phyloP scores from a whole-genome alignment of 2,329 filamentous ascomycete genomes.

The Fusarium staphyleae region DNA sequence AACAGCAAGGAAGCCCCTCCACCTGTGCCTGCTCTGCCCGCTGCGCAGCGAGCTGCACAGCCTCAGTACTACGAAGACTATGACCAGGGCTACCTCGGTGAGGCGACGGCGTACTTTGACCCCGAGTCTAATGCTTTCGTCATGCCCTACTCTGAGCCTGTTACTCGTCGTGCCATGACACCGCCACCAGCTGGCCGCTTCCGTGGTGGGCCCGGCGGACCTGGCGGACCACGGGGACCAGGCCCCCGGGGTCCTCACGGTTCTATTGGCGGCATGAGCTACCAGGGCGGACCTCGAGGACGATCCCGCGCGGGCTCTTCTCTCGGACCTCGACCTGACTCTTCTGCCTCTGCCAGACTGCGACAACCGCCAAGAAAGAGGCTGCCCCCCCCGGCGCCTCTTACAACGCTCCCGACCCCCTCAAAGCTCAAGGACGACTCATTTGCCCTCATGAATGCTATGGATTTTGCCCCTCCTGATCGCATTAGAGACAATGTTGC shows the following conservation, averaged over 20 bases:
- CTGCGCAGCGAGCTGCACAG: conserved; percentile 35
- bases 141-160: conserved; percentile 83
- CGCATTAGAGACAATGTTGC: conserved; percentile 70
- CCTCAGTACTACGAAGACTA: conserved; percentile 77
- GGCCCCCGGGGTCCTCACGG: conserved; percentile 53
- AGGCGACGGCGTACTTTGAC: conserved; percentile 70
- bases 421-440: conserved; percentile 83
- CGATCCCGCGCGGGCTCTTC: conserved; percentile 62
- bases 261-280: conserved; percentile 58
- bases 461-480: conserved; percentile 87
- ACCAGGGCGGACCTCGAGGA: conserved; percentile 57
- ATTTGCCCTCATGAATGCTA: conserved; percentile 70
- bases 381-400: conserved; percentile 72
- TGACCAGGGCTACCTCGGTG: conserved; percentile 72
- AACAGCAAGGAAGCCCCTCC: conserved; percentile 67
- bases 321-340: conserved; percentile 65
- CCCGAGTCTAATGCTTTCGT: conserved; percentile 74
- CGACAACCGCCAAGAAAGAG: conserved; percentile 54
- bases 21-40: conserved; percentile 50
- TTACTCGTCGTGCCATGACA: conserved; percentile 92
- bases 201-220: conserved; percentile 46
- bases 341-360: conserved; percentile 64
- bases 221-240: conserved; percentile 39
- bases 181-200: conserved; percentile 73
- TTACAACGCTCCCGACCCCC: conserved; percentile 83